These are phyloP conservation scores for Neonectria punicea DNA, from an alignment of 2,329 filamentous ascomycete genomes.

Conservation along the genomic window DNA sequence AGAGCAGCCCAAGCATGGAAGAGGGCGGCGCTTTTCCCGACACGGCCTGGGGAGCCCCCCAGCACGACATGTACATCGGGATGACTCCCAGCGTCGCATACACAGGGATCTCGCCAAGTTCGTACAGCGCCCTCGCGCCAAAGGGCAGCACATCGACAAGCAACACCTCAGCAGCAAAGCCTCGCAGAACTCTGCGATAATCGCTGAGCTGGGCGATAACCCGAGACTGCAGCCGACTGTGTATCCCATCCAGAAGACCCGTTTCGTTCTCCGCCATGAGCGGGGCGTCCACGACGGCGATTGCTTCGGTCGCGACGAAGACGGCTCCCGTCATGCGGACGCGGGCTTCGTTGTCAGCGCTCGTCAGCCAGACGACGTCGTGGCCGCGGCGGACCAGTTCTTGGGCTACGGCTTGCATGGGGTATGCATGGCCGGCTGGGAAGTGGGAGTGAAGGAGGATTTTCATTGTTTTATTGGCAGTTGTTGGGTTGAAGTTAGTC, in stretches of 20 bases:
- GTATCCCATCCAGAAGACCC: constrained; percentile 46
- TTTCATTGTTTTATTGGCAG: constrained; percentile 42
- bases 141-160: constrained; percentile 52
- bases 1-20: constrained; percentile 38
- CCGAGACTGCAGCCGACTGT: constrained; percentile 40
- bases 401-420: constrained; percentile 52
- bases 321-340: constrained; percentile 48
- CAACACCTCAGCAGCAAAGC: constrained; percentile 46
- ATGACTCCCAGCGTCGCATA: constrained; percentile 54
- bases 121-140: constrained; percentile 49
- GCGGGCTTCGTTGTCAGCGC: constrained; percentile 46
- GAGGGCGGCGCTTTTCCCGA: constrained; percentile 47
- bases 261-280: constrained; percentile 42
- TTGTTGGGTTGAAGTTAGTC: not conserved
- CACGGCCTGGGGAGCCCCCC: constrained; percentile 44
- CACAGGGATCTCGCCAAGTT: constrained; percentile 47
- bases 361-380: constrained; percentile 52
- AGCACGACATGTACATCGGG: constrained; percentile 49
- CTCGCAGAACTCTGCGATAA: constrained; percentile 45
- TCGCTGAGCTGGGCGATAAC: constrained; percentile 50
- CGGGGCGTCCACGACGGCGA: constrained; percentile 46
- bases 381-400: constrained; percentile 52
- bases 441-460: constrained; percentile 54
- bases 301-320: constrained; percentile 47
- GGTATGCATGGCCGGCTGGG: constrained; percentile 52